These are phyloP conservation scores for Aurifilum marmelostoma DNA, from an alignment of 2,329 filamentous ascomycete genomes.

Conservation along the genomic window DNA sequence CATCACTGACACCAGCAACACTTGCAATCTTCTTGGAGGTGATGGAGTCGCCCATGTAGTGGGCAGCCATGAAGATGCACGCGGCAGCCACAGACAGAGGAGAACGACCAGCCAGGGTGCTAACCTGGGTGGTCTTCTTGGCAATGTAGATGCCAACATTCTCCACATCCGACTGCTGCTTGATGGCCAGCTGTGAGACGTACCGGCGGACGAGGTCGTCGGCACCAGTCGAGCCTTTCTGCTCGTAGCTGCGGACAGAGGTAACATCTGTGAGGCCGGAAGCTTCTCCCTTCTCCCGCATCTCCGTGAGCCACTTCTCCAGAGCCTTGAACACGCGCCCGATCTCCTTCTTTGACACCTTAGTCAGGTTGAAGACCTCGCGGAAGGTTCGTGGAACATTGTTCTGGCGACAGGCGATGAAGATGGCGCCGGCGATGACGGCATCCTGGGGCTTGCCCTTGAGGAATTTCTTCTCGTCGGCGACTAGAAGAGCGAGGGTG, in stretches of 20 bases:
- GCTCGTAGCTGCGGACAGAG: conserved; percentile 71
- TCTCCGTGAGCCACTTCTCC: conserved; percentile 82
- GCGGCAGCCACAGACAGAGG: conserved; percentile 92
- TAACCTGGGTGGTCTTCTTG: conserved; percentile 73
- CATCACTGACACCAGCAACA: conserved; percentile 90
- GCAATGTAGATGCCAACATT: conserved; percentile 81
- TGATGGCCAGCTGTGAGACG: conserved; percentile 78
- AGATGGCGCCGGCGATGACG: conserved; percentile 94
- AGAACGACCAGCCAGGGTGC: conserved; percentile 87
- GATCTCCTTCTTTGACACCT: conserved; percentile 96
- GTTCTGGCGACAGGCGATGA: conserved; percentile 93
- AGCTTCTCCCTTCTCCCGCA: conserved; percentile 65
- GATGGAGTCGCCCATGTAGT: conserved; percentile 79
- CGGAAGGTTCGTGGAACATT: conserved; percentile 86
- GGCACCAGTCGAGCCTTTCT: conserved; percentile 76
- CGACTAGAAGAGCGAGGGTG: conserved; percentile 45
- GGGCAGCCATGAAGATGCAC: conserved; percentile 94
- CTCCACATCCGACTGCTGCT: conserved; percentile 72
- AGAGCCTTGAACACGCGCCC: conserved; percentile 92
- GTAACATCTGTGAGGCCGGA: conserved; percentile 52
- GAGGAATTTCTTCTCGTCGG: conserved; percentile 89
- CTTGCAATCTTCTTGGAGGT: conserved; percentile 83
- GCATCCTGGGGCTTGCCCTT: conserved; percentile 95
- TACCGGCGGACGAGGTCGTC: conserved; percentile 87
- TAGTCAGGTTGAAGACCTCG: conserved; percentile 91